Evolutionary conservation across 169 alveolate genomes (phyloP), one percentile per base, ranked within the genome.

Genomic region (Eimeria acervulina): DNA sequence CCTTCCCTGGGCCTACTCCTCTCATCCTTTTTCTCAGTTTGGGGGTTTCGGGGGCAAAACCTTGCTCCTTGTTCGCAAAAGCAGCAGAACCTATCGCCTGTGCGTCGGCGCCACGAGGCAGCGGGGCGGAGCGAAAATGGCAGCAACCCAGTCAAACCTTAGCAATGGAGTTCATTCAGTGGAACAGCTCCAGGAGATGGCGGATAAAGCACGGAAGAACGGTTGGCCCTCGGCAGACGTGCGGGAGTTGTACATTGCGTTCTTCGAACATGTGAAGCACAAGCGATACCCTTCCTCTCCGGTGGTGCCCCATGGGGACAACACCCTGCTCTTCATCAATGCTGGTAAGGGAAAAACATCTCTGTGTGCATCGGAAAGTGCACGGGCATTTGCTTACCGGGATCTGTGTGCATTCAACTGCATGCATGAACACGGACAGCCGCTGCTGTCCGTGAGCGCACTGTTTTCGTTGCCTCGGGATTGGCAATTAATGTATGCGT

Each of bases 271-370:
- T 7, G 90, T 95, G 83, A 52, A 70, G 90, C 98, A 97, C 72
- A 89, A 76, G 70, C 76, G 94, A 94, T 94, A 87, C 84, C 88
- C 96, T 15, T 94, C 97, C 31, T 97, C 98, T 23, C 97, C 98
- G 26, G 98, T 97, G 78, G 97, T 97, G 26, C 99, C 99, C 10
- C 97, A 98, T 95, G 98, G 98, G 81, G 99, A 99, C 89, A 99
- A 99, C 21, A 98, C 99, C 31, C 96, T 99, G 76, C 97, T 99
- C 52, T 99, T 99, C 97, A 98, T 98, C 90, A 99, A 99, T 92
- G 99, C 99, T 31, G 96, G 96, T 92, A 40, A 21, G 92, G 21
- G 6, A 23, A 8, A 26, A 4, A n/a, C n/a, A 15, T 1, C 33
- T 31, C 83, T 72, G 6, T 33, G 83, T 51, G 5, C 83, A 4